Evolutionary conservation across 1,284 basidiomycete genomes (phyloP).

Genomic region (Erythrobasidium hasegawianum): DNA sequence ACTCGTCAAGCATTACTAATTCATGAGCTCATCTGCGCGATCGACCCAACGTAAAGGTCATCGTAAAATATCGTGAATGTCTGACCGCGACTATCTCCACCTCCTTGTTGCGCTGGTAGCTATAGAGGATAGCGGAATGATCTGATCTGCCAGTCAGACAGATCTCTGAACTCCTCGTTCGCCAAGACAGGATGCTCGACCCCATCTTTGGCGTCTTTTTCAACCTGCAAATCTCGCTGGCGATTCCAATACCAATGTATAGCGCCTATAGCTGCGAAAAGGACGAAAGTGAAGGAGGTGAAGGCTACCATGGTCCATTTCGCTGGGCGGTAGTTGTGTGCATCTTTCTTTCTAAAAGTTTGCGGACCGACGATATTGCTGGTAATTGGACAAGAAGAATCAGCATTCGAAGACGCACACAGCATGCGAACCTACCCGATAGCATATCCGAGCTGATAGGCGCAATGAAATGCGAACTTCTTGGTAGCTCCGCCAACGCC

Average conservation of each 20-base stretch:
- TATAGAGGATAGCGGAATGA: slow-evolving; percentile 47
- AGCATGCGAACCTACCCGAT: slow-evolving; percentile 32
- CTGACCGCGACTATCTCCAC: no score
- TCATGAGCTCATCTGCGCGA: no score
- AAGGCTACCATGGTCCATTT: slow-evolving; percentile 46
- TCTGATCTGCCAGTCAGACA: slow-evolving; percentile 46
- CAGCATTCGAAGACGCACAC: not conserved
- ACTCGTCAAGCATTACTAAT: no score
- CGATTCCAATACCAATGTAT: slow-evolving; percentile 45
- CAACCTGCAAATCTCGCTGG: slow-evolving; percentile 6
- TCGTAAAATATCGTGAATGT: no score
- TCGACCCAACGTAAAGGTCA: no score
- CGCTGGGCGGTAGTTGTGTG: slow-evolving; percentile 43
- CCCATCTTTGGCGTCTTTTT: slow-evolving; percentile 24
- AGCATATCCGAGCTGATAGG: slow-evolving; percentile 44
- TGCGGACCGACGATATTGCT: slow-evolving; percentile 40
- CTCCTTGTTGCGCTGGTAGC: not conserved
- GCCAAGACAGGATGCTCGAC: slow-evolving; percentile 21
- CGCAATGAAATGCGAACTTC: slow-evolving; percentile 44
- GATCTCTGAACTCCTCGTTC: slow-evolving; percentile 45
- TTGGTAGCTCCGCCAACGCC: slow-evolving; percentile 45
- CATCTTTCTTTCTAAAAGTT: slow-evolving; percentile 41
- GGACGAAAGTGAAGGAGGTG: slow-evolving; percentile 41
- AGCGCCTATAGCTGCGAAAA: slow-evolving; percentile 37
- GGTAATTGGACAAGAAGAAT: not conserved